Evolutionary conservation across 2,329 filamentous ascomycete genomes (phyloP), one percentile per base, ranked within the genome.

Genomic region (Penicillium sp.): DNA sequence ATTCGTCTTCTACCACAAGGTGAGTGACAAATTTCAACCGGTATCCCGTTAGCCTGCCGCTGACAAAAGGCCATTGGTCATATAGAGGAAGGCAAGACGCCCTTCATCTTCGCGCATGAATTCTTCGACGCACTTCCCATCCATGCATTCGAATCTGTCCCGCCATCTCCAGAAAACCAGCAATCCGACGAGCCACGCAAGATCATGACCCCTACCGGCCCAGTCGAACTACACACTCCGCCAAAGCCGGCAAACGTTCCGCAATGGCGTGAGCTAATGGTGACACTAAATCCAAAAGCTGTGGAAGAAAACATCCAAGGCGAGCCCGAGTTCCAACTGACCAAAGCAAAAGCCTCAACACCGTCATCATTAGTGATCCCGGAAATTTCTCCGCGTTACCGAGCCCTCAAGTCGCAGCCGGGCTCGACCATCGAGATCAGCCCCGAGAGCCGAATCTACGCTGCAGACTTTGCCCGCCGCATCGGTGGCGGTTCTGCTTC

Each of bases 91-190:
- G 78, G 80, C 52, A 88, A 87, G 65, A 88, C 84, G 18, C 92
- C 93, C 0, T 95, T 97, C 69, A 95, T 99, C 53, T 82, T 97
- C 41, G 93, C 93, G 4, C 93, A 99, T 68, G 93, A 99, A 68
- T 97, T 99, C 77, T 99, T 99, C 73, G 93, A 99, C 61, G 93
- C 93, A 2, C 83, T 99, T 0, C 93, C 93, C 29, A 96, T 99
- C 60, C 91, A 99, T 69, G 85, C 89, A 53, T 99, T 99, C 68
- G 87, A 97, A 69, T 86, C 88, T 12, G 79, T 92, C 42, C 68
- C 78, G 37, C 74, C 74, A 55, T 68, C 73, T 12, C 67, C 74
- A 31, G 64, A 77, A 49, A 58, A 71, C 60, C 54, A 62, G 38
- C 29, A 40, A 8, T 27, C 51, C 41, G 39, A 69, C 56, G 54